Conservation (phyloP, 2,329 filamentous ascomycete genomes). For the Penicillium corylophilum region DNA sequence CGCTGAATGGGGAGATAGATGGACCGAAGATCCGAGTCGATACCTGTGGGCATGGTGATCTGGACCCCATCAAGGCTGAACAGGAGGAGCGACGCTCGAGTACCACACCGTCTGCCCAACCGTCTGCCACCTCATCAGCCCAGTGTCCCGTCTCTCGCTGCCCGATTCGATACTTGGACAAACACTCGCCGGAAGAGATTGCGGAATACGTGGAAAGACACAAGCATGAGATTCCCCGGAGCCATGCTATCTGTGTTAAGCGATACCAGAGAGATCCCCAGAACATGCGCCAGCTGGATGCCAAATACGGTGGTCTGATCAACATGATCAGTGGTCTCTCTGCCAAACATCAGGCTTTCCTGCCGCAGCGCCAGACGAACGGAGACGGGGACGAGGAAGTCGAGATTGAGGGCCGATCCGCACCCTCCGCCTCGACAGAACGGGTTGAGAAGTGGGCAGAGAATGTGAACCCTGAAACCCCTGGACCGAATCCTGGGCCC, state of each 20-base stretch:
- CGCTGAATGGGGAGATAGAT: slow-evolving; percentile 40
- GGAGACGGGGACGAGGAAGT: slow-evolving; percentile 28
- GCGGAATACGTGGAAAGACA: slow-evolving; percentile 92
- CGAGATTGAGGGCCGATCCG: slow-evolving; percentile 17
- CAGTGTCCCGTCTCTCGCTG: slow-evolving; percentile 73
- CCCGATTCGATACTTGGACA: slow-evolving; percentile 87
- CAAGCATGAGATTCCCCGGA: slow-evolving; percentile 91
- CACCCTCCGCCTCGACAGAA: slow-evolving; percentile 56
- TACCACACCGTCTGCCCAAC: slow-evolving; percentile 38
- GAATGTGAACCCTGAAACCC: slow-evolving; percentile 60
- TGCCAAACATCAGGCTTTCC: slow-evolving; percentile 81
- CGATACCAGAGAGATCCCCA: slow-evolving; percentile 85
- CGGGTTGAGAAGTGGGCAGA: slow-evolving; percentile 86
- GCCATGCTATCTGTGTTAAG: slow-evolving; percentile 87
- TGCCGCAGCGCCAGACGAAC: slow-evolving; percentile 55
- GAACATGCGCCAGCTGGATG: slow-evolving; percentile 83
- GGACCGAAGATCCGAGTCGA: slow-evolving; percentile 43
- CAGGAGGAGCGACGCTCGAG: slow-evolving; percentile 46
- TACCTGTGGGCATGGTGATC: slow-evolving; percentile 54
- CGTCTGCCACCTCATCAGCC: slow-evolving; percentile 44
- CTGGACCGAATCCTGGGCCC: slow-evolving; percentile 34
- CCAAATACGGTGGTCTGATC: slow-evolving; percentile 87
- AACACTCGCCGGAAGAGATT: slow-evolving; percentile 90
- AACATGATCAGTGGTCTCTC: slow-evolving; percentile 93
- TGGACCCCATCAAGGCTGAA: slow-evolving; percentile 57